phyloP scores from a whole-genome alignment of 2,329 filamentous ascomycete genomes.

The Corynespora cassiicola region DNA sequence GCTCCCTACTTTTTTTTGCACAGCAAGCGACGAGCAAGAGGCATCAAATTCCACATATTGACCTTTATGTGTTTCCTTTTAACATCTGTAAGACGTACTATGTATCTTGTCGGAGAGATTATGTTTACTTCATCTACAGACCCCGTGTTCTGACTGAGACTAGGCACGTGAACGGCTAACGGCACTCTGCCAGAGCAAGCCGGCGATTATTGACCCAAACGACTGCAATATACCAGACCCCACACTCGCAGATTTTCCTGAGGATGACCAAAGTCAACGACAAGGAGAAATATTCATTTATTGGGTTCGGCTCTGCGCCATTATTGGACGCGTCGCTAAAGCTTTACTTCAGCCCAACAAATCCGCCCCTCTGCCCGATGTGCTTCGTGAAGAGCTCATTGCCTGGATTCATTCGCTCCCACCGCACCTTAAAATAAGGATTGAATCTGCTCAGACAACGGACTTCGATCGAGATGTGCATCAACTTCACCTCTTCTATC shows the following conservation, averaged over 20 bases:
- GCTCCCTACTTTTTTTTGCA: not conserved
- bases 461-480: constrained; percentile 28
- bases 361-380: constrained; percentile 11
- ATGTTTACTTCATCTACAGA: too few relatives aligned
- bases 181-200: constrained; percentile 28
- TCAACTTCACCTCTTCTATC: constrained; percentile 27
- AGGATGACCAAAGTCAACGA: constrained; percentile 23
- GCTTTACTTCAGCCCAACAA: constrained; percentile 19
- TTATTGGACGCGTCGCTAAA: constrained; percentile 29
- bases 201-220: constrained; percentile 26
- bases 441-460: constrained; percentile 20
- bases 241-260: constrained; percentile 23
- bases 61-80: too few relatives aligned
- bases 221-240: constrained; percentile 27
- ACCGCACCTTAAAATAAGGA: constrained; percentile 15
- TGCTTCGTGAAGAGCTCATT: constrained; percentile 24
- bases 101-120: too few relatives aligned
- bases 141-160: constrained; percentile 1
- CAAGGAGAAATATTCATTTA: constrained; percentile 29
- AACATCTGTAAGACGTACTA: too few relatives aligned
- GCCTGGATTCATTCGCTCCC: constrained; percentile 25
- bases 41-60: too few relatives aligned
- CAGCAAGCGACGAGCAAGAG: too few relatives aligned
- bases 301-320: constrained; percentile 28
- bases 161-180: constrained; percentile 29